Conservation (phyloP, 208 protist species). For the Tetramitus jugosus region DNA sequence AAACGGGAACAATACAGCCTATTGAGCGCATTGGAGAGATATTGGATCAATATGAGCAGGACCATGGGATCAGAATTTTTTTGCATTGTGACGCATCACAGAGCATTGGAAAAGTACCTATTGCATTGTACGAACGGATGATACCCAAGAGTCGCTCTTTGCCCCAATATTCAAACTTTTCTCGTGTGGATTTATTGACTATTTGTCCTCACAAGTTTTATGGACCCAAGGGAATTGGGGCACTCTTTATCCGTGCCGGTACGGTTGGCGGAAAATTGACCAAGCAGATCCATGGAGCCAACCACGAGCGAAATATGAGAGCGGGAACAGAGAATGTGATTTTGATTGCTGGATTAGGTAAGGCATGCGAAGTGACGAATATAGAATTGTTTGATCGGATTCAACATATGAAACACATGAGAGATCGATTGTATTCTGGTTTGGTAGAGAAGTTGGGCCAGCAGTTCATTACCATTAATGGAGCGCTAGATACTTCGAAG, state of each 20-base stretch:
- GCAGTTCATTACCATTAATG: not conserved
- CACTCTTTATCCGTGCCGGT: slow-evolving; percentile 1
- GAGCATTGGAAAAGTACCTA: slow-evolving; percentile 49
- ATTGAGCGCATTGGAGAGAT: slow-evolving; percentile 62
- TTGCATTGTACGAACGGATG: slow-evolving; percentile 34
- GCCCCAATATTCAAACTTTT: not conserved
- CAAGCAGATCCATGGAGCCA: slow-evolving; percentile 12
- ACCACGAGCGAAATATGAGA: not conserved
- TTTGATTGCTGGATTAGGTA: slow-evolving; percentile 19
- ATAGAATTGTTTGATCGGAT: not conserved
- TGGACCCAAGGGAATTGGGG: slow-evolving; percentile 24
- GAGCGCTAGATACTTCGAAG: not conserved
- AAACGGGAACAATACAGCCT: slow-evolving; percentile 77
- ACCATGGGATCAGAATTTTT: slow-evolving; percentile 35
- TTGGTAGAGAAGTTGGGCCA: not conserved
- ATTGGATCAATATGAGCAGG: slow-evolving; percentile 53
- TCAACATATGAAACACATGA: not conserved
- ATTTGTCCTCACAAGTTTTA: slow-evolving; percentile 26
- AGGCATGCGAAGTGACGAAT: not conserved
- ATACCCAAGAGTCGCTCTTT: too few relatives aligned
- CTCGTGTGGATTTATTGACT: not conserved
- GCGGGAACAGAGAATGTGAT: slow-evolving; percentile 27
- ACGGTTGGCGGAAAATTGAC: not conserved
- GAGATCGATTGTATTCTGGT: not conserved
- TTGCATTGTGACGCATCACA: slow-evolving; percentile 72